Evolutionary conservation across 306 rosid species (phyloP).

Genomic region (Senna siamea): DNA sequence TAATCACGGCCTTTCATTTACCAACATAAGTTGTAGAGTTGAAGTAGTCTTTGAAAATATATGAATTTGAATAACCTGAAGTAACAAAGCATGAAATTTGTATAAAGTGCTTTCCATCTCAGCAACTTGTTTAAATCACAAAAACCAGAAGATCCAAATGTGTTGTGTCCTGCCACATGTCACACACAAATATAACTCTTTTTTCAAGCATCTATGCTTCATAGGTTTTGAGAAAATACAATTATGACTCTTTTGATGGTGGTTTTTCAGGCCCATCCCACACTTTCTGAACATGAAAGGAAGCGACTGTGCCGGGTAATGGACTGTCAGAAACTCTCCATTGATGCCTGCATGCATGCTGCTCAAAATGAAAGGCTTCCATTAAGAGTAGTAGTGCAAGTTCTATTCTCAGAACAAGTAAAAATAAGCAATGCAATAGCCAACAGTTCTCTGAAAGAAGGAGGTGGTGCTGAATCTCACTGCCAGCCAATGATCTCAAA

Average conservation of each 20-base stretch:
- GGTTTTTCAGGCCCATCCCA: slow-evolving; percentile 78
- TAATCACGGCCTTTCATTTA: too few species aligned
- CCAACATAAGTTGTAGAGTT: too few species aligned
- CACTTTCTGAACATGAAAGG: slow-evolving; percentile 94
- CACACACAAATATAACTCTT: neutral
- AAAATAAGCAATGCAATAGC: slow-evolving; percentile 88
- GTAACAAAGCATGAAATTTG: neutral
- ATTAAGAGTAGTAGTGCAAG: slow-evolving; percentile 91
- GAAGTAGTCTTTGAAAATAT: too few species aligned
- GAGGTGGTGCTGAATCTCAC: slow-evolving; percentile 50
- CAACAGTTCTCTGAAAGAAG: slow-evolving; percentile 66
- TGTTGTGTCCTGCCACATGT: neutral
- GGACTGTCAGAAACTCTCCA: slow-evolving; percentile 98
- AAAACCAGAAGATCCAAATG: too few species aligned
- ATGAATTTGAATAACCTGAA: too few species aligned
- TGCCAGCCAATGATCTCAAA: slow-evolving; percentile 70
- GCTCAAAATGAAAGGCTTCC: slow-evolving; percentile 99
- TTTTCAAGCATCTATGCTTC: neutral
- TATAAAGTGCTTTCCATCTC: neutral
- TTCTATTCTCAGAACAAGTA: slow-evolving; percentile 90
- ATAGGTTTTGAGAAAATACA: neutral
- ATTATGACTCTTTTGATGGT: neutral
- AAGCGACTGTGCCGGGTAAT: slow-evolving; percentile 93
- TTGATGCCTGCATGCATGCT: slow-evolving; percentile 98
- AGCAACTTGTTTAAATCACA: neutral